Evolutionary conservation across 331 rosid genomes (phyloP).

Genomic region (Malus hybrid): DNA sequence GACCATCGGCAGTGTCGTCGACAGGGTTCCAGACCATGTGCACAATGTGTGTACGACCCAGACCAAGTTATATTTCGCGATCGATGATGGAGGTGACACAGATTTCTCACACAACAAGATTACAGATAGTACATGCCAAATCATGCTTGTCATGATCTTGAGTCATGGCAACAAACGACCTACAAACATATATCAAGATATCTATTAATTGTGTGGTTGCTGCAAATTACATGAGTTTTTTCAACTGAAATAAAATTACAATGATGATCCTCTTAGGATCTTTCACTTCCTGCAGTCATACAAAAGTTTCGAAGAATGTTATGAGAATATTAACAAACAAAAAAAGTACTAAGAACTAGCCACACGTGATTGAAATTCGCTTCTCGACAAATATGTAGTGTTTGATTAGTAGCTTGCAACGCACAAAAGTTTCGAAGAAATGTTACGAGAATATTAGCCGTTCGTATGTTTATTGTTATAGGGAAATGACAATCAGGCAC

Average conservation of each 20-base stretch:
- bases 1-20: slow-evolving; percentile 24
- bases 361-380: background rate
- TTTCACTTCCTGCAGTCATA: background rate
- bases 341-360: background rate
- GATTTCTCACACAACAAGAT: slow-evolving; percentile 9
- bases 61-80: slow-evolving; percentile 8
- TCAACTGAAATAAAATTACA: background rate
- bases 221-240: background rate
- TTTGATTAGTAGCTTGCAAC: background rate
- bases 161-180: background rate
- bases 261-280: background rate
- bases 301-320: background rate
- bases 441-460: background rate
- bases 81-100: background rate
- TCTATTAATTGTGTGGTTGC: background rate
- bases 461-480: too few species aligned
- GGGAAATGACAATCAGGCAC: too few species aligned
- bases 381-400: too few species aligned
- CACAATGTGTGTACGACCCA: slow-evolving; percentile 25
- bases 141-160: slow-evolving; percentile 11
- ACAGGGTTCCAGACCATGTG: slow-evolving; percentile 37
- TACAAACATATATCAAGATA: background rate
- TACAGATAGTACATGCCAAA: slow-evolving; percentile 24
- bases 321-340: background rate
- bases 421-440: background rate